Conservation (phyloP, 768 basidiomycete species). For the Saitozyma podzolica region DNA sequence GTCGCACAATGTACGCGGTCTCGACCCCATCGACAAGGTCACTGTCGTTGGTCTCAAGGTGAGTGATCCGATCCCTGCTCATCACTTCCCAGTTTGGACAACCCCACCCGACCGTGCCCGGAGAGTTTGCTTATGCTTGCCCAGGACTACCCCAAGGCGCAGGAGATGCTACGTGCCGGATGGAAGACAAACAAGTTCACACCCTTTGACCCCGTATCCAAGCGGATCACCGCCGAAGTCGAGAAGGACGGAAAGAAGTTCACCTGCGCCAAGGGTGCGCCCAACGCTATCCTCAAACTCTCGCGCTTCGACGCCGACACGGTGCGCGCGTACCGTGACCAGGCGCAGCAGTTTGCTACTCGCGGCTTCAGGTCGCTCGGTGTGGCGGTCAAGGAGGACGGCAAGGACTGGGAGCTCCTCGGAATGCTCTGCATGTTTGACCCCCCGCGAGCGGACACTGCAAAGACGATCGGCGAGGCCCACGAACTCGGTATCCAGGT, state of each 20-base stretch:
- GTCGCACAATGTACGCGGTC: conserved; percentile 57
- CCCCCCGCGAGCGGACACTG: conserved; percentile 58
- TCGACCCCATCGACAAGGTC: conserved; percentile 60
- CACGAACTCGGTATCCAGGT: conserved; percentile 56
- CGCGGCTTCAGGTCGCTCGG: conserved; percentile 58
- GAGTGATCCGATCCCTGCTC: neutral
- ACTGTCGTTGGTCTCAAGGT: conserved; percentile 56
- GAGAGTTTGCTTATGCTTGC: neutral
- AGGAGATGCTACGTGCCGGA: conserved; percentile 55
- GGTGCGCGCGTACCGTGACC: conserved; percentile 52
- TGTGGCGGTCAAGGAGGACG: conserved; percentile 57
- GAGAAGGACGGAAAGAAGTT: conserved; percentile 56
- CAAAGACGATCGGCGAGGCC: conserved; percentile 57
- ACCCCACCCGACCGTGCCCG: neutral
- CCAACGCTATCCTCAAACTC: conserved; percentile 58
- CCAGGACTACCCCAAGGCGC: conserved; percentile 57
- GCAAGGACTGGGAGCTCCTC: conserved; percentile 56
- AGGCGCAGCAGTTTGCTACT: conserved; percentile 54
- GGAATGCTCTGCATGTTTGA: conserved; percentile 58
- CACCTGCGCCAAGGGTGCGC: conserved; percentile 58
- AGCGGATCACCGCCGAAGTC: conserved; percentile 59
- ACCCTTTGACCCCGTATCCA: conserved; percentile 60
- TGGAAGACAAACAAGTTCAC: conserved; percentile 58
- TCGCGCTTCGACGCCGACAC: conserved; percentile 50
- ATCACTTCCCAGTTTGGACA: neutral